Evolutionary conservation across 768 basidiomycete genomes (phyloP).

Genomic region (Dacryopinax primogenitus): DNA sequence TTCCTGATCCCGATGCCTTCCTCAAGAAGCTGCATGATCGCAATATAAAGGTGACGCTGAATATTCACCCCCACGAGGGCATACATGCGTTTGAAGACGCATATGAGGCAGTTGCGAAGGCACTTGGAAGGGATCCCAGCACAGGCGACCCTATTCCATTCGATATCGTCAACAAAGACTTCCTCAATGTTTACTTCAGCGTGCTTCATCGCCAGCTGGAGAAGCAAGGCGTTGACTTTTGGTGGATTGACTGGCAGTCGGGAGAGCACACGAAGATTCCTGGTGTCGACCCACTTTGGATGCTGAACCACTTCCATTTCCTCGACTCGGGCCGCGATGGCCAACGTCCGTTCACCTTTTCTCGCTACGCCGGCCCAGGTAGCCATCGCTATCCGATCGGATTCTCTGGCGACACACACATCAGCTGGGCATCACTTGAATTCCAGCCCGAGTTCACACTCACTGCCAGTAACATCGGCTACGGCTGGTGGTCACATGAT

Average conservation of each 20-base stretch:
- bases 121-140: constrained; percentile 16
- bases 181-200: constrained; percentile 18
- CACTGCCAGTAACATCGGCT: constrained; percentile 19
- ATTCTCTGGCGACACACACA: constrained; percentile 18
- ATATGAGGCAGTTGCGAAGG: constrained; percentile 18
- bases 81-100: constrained; percentile 18
- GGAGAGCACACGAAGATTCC: constrained; percentile 14
- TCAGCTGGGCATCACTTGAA: constrained; percentile 19
- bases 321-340: constrained; percentile 16
- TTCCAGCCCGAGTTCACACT: constrained; percentile 21
- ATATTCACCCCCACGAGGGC: constrained; percentile 21
- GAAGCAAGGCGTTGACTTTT: constrained; percentile 21
- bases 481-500: constrained; percentile 19
- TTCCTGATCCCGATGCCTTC: constrained; percentile 20
- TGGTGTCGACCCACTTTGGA: constrained; percentile 19
- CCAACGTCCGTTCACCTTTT: constrained; percentile 17
- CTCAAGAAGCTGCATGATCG: constrained; percentile 19
- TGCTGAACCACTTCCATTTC: constrained; percentile 20
- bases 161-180: constrained; percentile 16
- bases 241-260: constrained; percentile 22
- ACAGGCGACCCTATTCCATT: constrained; percentile 16
- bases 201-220: constrained; percentile 18
- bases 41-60: constrained; percentile 17
- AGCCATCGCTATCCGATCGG: constrained; percentile 19
- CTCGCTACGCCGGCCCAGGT: constrained; percentile 18